These are phyloP conservation scores for Keqinozyma sinolaborantium DNA, from an alignment of 1,139 yeast genomes.

Conservation along the genomic window DNA sequence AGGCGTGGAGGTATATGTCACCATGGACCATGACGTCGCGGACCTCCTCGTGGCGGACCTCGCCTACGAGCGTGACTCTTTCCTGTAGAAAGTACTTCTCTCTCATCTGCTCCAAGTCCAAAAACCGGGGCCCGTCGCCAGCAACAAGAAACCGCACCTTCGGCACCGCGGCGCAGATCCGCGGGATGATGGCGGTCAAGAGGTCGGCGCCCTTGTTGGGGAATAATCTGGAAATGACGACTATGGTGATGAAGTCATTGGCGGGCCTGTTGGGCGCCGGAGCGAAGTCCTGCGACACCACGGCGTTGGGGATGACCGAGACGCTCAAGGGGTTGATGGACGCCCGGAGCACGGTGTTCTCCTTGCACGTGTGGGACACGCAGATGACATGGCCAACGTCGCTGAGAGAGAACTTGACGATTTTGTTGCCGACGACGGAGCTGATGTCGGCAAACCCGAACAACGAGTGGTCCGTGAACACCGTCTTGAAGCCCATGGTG, in stretches of 20 bases:
- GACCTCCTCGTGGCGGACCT: slow-evolving; percentile 89
- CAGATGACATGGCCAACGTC: slow-evolving; percentile 92
- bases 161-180: slow-evolving; percentile 63
- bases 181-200: slow-evolving; percentile 80
- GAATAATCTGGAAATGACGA: slow-evolving; percentile 85
- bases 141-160: slow-evolving; percentile 81
- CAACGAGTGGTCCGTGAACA: slow-evolving; percentile 92
- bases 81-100: slow-evolving; percentile 85
- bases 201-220: slow-evolving; percentile 97
- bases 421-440: slow-evolving; percentile 81
- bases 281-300: slow-evolving; percentile 73
- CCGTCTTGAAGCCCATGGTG: slow-evolving; percentile 89
- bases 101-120: slow-evolving; percentile 93
- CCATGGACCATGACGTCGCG: slow-evolving; percentile 92
- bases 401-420: slow-evolving; percentile 75
- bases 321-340: slow-evolving; percentile 74
- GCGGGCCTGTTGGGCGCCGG: slow-evolving; percentile 41
- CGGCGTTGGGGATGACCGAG: slow-evolving; percentile 95
- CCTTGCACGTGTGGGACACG: slow-evolving; percentile 96
- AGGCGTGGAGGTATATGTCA: slow-evolving; percentile 90
- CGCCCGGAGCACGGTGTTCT: slow-evolving; percentile 88
- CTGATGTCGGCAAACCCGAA: slow-evolving; percentile 91
- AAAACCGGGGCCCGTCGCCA: slow-evolving; percentile 95
- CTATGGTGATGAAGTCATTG: slow-evolving; percentile 58
- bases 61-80: slow-evolving; percentile 80